Evolutionary conservation across 352 stramenopile genomes (phyloP).

Genomic region (Phytophthora hibernalis): DNA sequence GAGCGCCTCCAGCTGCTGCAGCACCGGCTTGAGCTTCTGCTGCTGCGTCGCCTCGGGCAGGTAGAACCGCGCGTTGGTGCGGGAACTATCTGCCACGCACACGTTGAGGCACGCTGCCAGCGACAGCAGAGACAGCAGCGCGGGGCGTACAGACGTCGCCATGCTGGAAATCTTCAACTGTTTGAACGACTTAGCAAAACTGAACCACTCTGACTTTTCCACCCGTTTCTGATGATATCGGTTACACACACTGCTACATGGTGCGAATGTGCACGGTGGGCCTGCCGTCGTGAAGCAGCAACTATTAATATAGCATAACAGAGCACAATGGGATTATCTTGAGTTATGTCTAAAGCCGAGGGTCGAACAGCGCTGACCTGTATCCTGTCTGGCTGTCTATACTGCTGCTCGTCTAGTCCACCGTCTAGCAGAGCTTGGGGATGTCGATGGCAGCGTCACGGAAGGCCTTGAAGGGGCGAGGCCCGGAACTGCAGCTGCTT

Average conservation of each 20-base stretch:
- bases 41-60: constrained; percentile 49
- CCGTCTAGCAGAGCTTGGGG: constrained; percentile 67
- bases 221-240: not conserved
- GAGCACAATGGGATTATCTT: constrained; percentile 35
- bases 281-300: constrained; percentile 12
- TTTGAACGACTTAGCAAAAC: constrained; percentile 1
- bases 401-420: not conserved
- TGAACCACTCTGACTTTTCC: not conserved
- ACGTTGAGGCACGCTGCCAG: constrained; percentile 10
- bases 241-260: too few species aligned
- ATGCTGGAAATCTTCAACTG: constrained; percentile 27
- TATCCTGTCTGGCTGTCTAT: not conserved
- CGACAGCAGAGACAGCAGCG: constrained; percentile 28
- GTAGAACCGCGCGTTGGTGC: constrained; percentile 55
- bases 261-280: too few species aligned
- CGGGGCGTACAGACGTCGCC: constrained; percentile 4
- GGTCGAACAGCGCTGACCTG: not conserved
- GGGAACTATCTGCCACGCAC: not conserved
- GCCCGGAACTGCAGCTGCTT: constrained; percentile 94
- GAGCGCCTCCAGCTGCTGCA: constrained; percentile 57
- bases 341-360: constrained; percentile 30
- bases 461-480: constrained; percentile 83
- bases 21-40: constrained; percentile 48
- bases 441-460: constrained; percentile 74
- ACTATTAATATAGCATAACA: too few species aligned